Evolutionary conservation across 257 asterid species (phyloP), one percentile per base, ranked within the genome.

Genomic region (Ilex asprella): DNA sequence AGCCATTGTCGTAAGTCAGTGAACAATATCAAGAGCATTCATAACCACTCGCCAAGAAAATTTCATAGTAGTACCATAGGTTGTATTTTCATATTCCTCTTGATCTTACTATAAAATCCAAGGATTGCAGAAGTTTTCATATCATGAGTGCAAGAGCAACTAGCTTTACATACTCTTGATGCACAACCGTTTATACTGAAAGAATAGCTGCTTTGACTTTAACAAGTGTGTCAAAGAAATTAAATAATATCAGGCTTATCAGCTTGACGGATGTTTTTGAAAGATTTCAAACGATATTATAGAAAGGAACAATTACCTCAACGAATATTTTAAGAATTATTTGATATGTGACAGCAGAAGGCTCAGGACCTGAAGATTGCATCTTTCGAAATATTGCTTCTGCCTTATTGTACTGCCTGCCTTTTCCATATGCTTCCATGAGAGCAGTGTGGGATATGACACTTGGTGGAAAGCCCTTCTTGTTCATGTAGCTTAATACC

Each of bases 371-470:
- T 31, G 91, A 79, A 56, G 86, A 76, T 75, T 84, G 99, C 97
- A 93, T 93, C 74, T 86, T 78, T 64, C 94, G 84, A 73, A 93
- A 93, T 70, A 89, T 75, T n/a, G 88, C 87, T 81, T 93, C 96
- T 51, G 99, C 97, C 73, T 89, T 85, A 76, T 67, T 79, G 75
- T 66, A 83, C 65, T 87, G 91, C 56, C 95, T 83, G 44, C 91
- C 96, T 79, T 72, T 89, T 59, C 97, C 97, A 62, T 93, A 89
- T 39, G 99, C 92, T 77, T 93, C 99, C 96, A 93, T 89, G 50
- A 93, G 94, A 68, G 96, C 97, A 27, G 99, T 93, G 75, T 86
- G 78, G 62, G 99, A 87, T 59, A 76, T 89, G 14, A 89, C 95
- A 63, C 82, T 93, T 44, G 94, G 92, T 3, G 88, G 88, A 79